Evolutionary conservation across 2,329 filamentous ascomycete species (phyloP).

Genomic region (Furcasterigmium furcatum): DNA sequence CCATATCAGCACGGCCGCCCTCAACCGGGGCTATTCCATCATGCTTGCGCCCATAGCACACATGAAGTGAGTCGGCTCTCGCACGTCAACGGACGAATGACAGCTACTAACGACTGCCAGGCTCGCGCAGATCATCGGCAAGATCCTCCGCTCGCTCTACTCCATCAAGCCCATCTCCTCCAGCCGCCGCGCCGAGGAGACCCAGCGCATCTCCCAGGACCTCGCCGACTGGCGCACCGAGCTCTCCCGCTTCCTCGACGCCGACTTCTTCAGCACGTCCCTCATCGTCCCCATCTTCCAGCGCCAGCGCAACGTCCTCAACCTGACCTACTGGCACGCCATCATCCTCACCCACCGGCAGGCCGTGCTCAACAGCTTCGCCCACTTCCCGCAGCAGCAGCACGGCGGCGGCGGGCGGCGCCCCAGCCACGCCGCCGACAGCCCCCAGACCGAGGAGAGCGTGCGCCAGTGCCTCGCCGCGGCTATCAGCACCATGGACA

Average conservation of each 20-base stretch:
- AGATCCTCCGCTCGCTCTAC: conserved; percentile 29
- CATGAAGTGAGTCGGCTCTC: conserved; percentile 21
- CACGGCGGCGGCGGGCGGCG: conserved; percentile 4
- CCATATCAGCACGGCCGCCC: conserved; percentile 13
- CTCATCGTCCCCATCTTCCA: conserved; percentile 34
- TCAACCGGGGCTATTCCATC: conserved; percentile 14
- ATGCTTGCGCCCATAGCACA: conserved; percentile 32
- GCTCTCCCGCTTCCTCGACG: conserved; percentile 31
- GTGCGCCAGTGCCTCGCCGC: conserved; percentile 28
- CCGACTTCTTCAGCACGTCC: conserved; percentile 28
- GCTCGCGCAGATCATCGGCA: conserved; percentile 29
- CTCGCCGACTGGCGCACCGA: conserved; percentile 29
- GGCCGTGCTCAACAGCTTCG: conserved; percentile 31
- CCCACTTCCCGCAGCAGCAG: conserved; percentile 14
- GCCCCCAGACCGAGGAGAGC: conserved; percentile 12
- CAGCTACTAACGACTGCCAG: conserved; percentile 10
- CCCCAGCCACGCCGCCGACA: conserved; percentile 2
- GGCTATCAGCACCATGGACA: conserved; percentile 31
- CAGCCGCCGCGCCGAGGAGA: background rate
- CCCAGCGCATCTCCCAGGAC: conserved; percentile 11
- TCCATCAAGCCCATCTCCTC: conserved; percentile 28
- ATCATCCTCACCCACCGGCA: conserved; percentile 34
- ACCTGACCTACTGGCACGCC: conserved; percentile 38
- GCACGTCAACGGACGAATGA: accelerated
- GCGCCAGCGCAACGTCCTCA: conserved; percentile 36